These are phyloP conservation scores for Lophium mytilinum DNA, from an alignment of 495 filamentous ascomycete species.

Conservation along the genomic window DNA sequence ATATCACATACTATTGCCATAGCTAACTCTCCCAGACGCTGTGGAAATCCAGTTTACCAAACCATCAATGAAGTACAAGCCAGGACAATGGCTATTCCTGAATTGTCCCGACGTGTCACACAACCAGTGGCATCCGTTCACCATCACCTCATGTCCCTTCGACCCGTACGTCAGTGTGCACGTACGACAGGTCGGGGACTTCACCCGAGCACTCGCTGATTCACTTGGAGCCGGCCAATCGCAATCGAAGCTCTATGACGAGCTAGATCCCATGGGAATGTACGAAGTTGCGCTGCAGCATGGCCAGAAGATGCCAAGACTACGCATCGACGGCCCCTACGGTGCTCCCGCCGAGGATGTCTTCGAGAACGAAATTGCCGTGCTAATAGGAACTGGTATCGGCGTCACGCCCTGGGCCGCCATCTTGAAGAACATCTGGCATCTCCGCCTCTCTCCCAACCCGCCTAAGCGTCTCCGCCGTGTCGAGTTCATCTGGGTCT, in stretches of 20 bases:
- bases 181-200: conserved; percentile 93
- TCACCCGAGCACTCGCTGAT: conserved; percentile 79
- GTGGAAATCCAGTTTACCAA: conserved; percentile 97
- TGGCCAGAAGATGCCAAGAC: conserved; percentile 76
- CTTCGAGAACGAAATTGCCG: conserved; percentile 96
- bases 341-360: conserved; percentile 95
- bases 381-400: conserved; percentile 95
- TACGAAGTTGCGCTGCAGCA: conserved; percentile 96
- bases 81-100: conserved; percentile 95
- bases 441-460: conserved; percentile 77
- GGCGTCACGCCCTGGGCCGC: conserved; percentile 96
- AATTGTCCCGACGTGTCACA: conserved; percentile 81
- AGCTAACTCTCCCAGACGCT: conserved; percentile 56
- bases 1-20: not conserved
- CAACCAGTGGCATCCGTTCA: conserved; percentile 98
- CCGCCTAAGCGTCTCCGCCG: conserved; percentile 79
- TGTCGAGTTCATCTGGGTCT: conserved; percentile 99
- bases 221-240: conserved; percentile 84
- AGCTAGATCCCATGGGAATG: conserved; percentile 89
- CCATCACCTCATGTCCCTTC: conserved; percentile 96
- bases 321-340: conserved; percentile 93
- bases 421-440: conserved; percentile 98
- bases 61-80: conserved; percentile 94
- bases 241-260: conserved; percentile 77
- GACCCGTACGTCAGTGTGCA: conserved; percentile 92